phyloP scores from a whole-genome alignment of 805 yeast genomes.

The Starmerella floris region DNA sequence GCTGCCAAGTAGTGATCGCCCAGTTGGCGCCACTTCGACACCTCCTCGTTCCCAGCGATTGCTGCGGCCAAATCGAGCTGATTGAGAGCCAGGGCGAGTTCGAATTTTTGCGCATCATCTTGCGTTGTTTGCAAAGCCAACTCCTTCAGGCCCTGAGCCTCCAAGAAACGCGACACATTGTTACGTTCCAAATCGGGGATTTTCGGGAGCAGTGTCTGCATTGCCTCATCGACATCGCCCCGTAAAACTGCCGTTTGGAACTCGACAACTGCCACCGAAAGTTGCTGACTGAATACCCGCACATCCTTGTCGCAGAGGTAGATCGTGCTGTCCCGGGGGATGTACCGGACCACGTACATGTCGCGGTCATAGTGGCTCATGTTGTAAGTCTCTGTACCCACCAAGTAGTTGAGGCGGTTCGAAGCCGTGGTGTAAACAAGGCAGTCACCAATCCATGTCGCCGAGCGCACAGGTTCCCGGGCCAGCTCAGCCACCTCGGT shows the following conservation, averaged over 20 bases:
- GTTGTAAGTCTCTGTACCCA: constrained; percentile 86
- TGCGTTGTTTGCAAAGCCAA: constrained; percentile 73
- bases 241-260: constrained; percentile 91
- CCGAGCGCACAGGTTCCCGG: constrained; percentile 63
- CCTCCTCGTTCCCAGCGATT: constrained; percentile 33
- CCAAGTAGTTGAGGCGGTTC: constrained; percentile 82
- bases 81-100: constrained; percentile 67
- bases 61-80: constrained; percentile 59
- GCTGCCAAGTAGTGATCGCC: constrained; percentile 73
- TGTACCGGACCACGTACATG: constrained; percentile 75
- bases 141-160: constrained; percentile 76
- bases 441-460: constrained; percentile 96
- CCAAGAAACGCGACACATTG: constrained; percentile 82
- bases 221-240: constrained; percentile 78
- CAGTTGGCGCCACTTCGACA: constrained; percentile 69
- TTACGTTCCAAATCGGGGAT: constrained; percentile 50
- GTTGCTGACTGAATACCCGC: constrained; percentile 63
- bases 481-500: constrained; percentile 70
- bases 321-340: constrained; percentile 78
- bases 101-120: constrained; percentile 84
- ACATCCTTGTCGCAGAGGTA: constrained; percentile 86
- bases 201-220: constrained; percentile 37
- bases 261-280: constrained; percentile 78
- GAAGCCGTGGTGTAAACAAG: constrained; percentile 79
- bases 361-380: constrained; percentile 85